Conservation (phyloP, 169 alveolate genomes). For the Babesia microti region DNA sequence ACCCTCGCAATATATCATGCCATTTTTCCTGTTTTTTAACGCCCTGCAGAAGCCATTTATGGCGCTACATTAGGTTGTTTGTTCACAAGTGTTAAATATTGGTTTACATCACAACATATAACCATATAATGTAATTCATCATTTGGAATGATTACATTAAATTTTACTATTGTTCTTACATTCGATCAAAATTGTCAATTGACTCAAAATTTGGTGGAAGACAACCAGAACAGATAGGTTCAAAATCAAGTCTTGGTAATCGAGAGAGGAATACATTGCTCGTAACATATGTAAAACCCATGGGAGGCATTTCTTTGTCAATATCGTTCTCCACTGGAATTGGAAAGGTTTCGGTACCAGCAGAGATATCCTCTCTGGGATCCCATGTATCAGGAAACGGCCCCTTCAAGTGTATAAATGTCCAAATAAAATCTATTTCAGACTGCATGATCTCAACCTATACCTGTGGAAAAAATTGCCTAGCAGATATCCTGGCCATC, state of each 20-base stretch:
- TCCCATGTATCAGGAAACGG: conserved; percentile 56
- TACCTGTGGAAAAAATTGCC: conserved; percentile 50
- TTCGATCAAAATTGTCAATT: conserved; percentile 21
- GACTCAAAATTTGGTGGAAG: conserved; percentile 35
- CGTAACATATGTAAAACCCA: conserved; percentile 56
- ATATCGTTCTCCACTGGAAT: conserved; percentile 58
- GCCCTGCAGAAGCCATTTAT: conserved; percentile 55
- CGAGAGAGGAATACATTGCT: conserved; percentile 49
- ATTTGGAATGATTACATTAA: too few species aligned
- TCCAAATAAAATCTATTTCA: conserved; percentile 48
- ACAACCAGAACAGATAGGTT: conserved; percentile 56
- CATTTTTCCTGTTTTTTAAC: conserved; percentile 33
- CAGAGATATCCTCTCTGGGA: conserved; percentile 63
- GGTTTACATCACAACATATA: too few species aligned
- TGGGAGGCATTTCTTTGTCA: conserved; percentile 55
- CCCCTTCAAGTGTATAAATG: conserved; percentile 46
- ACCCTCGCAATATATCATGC: conserved; percentile 46
- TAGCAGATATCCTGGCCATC: conserved; percentile 53
- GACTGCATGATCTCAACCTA: conserved; percentile 9
- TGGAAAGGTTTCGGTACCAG: conserved; percentile 56
- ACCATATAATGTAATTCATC: too few species aligned
- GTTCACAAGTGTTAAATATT: too few species aligned
- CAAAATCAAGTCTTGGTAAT: conserved; percentile 46
- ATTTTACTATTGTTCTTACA: too few species aligned
- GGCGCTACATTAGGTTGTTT: too few species aligned